phyloP scores from a whole-genome alignment of 495 filamentous ascomycete genomes.

The Penicillium herquei region DNA sequence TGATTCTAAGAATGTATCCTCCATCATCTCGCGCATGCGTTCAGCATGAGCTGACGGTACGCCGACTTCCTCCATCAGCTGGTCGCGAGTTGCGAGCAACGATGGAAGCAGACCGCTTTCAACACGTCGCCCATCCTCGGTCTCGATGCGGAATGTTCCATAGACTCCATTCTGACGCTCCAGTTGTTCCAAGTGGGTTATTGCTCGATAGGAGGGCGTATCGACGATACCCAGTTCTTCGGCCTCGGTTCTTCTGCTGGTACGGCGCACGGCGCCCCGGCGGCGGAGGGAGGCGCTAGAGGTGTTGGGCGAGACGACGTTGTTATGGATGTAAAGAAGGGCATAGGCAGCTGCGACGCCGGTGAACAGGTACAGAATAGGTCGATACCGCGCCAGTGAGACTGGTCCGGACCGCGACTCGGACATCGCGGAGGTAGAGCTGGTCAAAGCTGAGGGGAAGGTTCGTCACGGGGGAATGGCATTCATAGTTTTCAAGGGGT shows the following conservation, averaged over 20 bases:
- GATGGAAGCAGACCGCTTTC: constrained; percentile 48
- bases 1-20: constrained; percentile 48
- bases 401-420: constrained; percentile 33
- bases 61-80: constrained; percentile 46
- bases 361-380: constrained; percentile 48
- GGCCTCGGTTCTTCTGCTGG: constrained; percentile 29
- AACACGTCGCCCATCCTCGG: constrained; percentile 46
- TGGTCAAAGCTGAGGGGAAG: constrained; percentile 17
- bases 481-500: constrained; percentile 6
- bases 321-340: constrained; percentile 45
- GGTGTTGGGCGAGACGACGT: constrained; percentile 29
- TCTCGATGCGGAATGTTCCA: constrained; percentile 49
- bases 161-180: constrained; percentile 49
- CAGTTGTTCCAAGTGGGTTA: constrained; percentile 43
- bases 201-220: constrained; percentile 41
- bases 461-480: constrained; percentile 14
- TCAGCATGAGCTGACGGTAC: constrained; percentile 42
- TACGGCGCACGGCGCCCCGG: constrained; percentile 46
- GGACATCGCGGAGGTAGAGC: constrained; percentile 33
- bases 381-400: constrained; percentile 47
- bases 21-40: constrained; percentile 51
- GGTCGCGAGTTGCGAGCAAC: constrained; percentile 43
- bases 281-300: constrained; percentile 39
- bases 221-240: constrained; percentile 25
- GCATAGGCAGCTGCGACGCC: constrained; percentile 50